Base-by-base conservation (phyloP, 768 basidiomycete genomes). In the Mycena sanguinolenta region DNA sequence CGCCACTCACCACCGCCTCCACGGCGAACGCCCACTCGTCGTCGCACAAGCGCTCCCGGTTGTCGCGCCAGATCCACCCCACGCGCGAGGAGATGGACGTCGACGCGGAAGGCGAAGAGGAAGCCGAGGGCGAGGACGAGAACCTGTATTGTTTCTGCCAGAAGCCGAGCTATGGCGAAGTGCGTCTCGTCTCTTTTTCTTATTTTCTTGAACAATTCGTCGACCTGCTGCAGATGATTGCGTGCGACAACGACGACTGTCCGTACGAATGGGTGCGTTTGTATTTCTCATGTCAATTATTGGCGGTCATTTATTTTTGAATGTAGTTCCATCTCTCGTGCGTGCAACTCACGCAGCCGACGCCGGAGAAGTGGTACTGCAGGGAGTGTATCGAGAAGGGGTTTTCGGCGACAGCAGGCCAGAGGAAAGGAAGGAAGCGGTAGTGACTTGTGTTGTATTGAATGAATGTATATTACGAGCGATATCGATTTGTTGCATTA, bases 161-260 rank as follows among this genome's bases (percentile, higher is more conserved):
- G 74, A 86, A 84, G 71, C 82, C 81, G 68, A 86, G 84, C 70
- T 86, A 84, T 70, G 86, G 84, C 54, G 86, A 91, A 70, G 87
- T 88, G 54, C 28, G 55, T 53, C 58, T 65, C 57, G n/a, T 39
- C 58, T 57, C 32, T 27, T 54, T 44, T 46, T 27, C 16, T 3
- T n/a, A n/a, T n/a, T 50, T 21, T 0, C 23, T 9, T 28, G 46
- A 21, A 10, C 25, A 23, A 30, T 32, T 36, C 19, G 9, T 58
- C 17, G 53, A 39, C 39, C 39, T 46, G 21, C 19, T 16, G 16
- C 63, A 88, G 88, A 92, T 92, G 91, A 90, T 92, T 75, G 91
- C 88, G 6, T 92, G 91, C 75, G 91, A 92, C 76, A 89, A 90
- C 74, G 86, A 89, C 71, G 82, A 81, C n/a, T 92, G 91, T 80